A percentile compares a stretch with the other conserved stretches of the same genome.
Evolutionary conservation across 345 rosid genomes (phyloP).

Genomic region (Eutrema yunnanense): DNA sequence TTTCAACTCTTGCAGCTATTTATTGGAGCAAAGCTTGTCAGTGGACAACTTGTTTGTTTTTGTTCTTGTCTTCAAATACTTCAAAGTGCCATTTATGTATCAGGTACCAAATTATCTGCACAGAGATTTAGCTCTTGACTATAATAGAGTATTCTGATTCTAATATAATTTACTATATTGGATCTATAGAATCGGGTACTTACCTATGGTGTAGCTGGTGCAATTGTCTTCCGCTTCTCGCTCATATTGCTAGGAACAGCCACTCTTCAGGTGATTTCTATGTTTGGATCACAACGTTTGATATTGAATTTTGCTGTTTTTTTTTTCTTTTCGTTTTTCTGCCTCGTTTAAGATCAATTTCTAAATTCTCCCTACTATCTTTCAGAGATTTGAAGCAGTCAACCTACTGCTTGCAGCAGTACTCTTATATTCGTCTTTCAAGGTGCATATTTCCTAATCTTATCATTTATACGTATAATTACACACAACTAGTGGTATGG

Average conservation of each 20-base stretch:
- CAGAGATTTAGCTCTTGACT: conserved; percentile 1
- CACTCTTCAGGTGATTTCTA: conserved; percentile 70
- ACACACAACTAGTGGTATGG: not conserved
- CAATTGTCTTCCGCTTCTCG: conserved; percentile 65
- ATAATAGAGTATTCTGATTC: not conserved
- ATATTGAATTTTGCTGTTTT: not conserved
- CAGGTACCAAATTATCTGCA: conserved; percentile 52
- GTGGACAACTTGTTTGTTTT: conserved; percentile 96
- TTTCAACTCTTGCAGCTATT: conserved; percentile 54
- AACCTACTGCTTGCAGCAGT: conserved; percentile 75
- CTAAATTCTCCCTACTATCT: conserved; percentile 16
- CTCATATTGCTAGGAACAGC: conserved; percentile 85
- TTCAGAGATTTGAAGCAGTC: conserved; percentile 79
- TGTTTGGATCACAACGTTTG: not conserved
- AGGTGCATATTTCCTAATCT: conserved; percentile 39
- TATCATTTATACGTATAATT: conserved; percentile 11
- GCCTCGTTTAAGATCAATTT: not conserved
- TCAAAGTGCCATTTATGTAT: conserved; percentile 79
- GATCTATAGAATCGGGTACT: conserved; percentile 63
- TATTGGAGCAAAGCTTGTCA: conserved; percentile 95
- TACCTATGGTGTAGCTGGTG: conserved; percentile 89
- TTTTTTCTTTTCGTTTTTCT: not conserved
- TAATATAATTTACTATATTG: too few relatives aligned
- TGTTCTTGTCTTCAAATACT: conserved; percentile 86
- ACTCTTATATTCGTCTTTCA: conserved; percentile 78